phyloP scores from a whole-genome alignment of 768 basidiomycete species.

The Mycena epipterygia region DNA sequence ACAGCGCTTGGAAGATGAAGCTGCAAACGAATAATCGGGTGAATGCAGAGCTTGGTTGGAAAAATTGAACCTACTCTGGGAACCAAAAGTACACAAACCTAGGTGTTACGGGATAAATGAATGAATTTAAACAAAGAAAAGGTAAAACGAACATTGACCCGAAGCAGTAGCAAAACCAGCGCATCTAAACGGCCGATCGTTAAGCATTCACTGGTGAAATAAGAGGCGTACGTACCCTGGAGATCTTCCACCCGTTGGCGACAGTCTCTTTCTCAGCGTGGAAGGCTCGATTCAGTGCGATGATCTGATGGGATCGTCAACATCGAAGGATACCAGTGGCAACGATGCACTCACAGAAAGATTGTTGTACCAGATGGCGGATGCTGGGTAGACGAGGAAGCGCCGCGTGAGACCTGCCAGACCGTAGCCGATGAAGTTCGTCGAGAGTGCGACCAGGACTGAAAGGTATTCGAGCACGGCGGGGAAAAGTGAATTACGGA shows the following conservation, averaged over 20 bases:
- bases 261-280: slow-evolving; percentile 49
- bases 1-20: slow-evolving; percentile 49
- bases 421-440: slow-evolving; percentile 62
- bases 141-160: slow-evolving; percentile 43
- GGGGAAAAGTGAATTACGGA: slow-evolving; percentile 50
- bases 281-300: slow-evolving; percentile 63
- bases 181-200: slow-evolving; percentile 35
- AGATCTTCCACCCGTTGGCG: slow-evolving; percentile 38
- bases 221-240: slow-evolving; percentile 20
- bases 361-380: slow-evolving; percentile 70
- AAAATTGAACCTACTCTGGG: slow-evolving; percentile 25
- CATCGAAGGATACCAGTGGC: neutral
- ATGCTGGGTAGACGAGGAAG: slow-evolving; percentile 69
- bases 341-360: slow-evolving; percentile 48
- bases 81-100: slow-evolving; percentile 43
- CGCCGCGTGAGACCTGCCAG: slow-evolving; percentile 64
- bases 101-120: no score
- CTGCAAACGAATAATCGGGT: slow-evolving; percentile 39
- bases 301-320: slow-evolving; percentile 8
- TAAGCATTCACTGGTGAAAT: neutral
- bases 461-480: slow-evolving; percentile 8
- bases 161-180: slow-evolving; percentile 58
- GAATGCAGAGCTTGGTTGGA: neutral
- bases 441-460: slow-evolving; percentile 55
- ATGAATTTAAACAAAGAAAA: no score